Conservation (phyloP, 2,329 filamentous ascomycete genomes). For the Penicillium concentricum region DNA sequence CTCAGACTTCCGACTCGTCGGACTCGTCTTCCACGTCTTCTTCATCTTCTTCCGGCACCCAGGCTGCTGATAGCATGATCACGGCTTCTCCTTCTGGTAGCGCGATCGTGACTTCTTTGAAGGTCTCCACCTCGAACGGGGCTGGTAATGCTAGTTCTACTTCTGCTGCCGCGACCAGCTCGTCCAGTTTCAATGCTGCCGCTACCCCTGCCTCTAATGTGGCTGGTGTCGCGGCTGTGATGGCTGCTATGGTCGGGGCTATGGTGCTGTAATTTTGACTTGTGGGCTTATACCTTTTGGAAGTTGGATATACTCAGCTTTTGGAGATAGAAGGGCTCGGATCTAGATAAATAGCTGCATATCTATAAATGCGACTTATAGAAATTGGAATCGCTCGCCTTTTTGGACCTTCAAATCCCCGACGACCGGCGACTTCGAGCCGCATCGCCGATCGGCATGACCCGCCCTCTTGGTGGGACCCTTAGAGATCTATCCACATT, state of each 20-base stretch:
- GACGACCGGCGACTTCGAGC: conserved; percentile 37
- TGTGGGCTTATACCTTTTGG: not conserved
- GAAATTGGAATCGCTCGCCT: not conserved
- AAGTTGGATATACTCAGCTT: not conserved
- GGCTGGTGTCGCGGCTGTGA: conserved; percentile 11
- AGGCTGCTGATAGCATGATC: conserved; percentile 4
- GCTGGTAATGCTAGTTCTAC: conserved; percentile 6
- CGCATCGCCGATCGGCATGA: conserved; percentile 51
- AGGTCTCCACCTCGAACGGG: conserved; percentile 7
- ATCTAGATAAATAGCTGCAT: not conserved
- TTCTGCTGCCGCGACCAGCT: conserved; percentile 6
- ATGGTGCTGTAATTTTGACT: conserved; percentile 13
- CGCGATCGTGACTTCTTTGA: conserved; percentile 1
- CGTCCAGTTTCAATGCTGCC: conserved; percentile 14
- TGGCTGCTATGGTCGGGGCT: conserved; percentile 13
- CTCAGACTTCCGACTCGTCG: not conserved
- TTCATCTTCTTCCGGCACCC: not conserved
- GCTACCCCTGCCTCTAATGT: conserved; percentile 6
- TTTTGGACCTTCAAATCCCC: conserved; percentile 7
- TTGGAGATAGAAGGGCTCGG: not conserved
- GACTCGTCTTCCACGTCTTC: not conserved
- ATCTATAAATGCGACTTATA: not conserved
- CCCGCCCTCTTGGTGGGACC: conserved; percentile 46
- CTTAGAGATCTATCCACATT: conserved; percentile 22
- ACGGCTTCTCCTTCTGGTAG: conserved; percentile 1